phyloP scores from a whole-genome alignment of 2,329 filamentous ascomycete species.

The Fusarium scirpi region DNA sequence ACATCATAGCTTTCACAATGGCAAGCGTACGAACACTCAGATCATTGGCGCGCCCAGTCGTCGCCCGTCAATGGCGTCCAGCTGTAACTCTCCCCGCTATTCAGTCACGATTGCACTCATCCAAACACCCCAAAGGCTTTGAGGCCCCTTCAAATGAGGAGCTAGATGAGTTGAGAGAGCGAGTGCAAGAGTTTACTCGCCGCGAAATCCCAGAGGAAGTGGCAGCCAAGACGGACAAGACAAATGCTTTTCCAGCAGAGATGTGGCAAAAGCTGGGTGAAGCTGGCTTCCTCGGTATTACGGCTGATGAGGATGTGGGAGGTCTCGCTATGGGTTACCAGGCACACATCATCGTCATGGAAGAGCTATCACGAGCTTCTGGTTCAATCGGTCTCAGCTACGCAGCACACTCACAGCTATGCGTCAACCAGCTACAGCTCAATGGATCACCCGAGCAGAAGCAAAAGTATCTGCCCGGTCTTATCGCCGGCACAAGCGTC shows the following conservation, averaged over 20 bases:
- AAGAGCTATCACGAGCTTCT: constrained; percentile 90
- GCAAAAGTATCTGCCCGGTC: constrained; percentile 78
- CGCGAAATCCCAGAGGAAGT: constrained; percentile 88
- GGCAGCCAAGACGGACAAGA: constrained; percentile 83
- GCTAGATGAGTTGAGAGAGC: constrained; percentile 82
- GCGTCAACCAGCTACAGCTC: constrained; percentile 94
- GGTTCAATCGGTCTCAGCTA: constrained; percentile 90
- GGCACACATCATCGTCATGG: constrained; percentile 94
- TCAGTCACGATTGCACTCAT: constrained; percentile 63
- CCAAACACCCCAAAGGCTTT: constrained; percentile 73
- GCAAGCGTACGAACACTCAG: constrained; percentile 56
- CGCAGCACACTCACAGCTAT: constrained; percentile 94
- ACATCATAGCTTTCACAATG: constrained; percentile 49
- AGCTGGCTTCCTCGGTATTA: constrained; percentile 91
- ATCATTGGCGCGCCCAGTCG: constrained; percentile 52
- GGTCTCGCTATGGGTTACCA: constrained; percentile 95
- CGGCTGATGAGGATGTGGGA: constrained; percentile 91
- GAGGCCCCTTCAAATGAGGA: constrained; percentile 77
- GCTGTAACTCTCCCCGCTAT: constrained; percentile 52
- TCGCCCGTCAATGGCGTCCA: constrained; percentile 39
- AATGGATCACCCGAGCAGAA: constrained; percentile 88
- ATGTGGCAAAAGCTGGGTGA: constrained; percentile 97
- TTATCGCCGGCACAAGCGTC: constrained; percentile 83
- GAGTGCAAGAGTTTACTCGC: constrained; percentile 88
- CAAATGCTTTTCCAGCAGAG: constrained; percentile 86